Evolutionary conservation across 2,329 filamentous ascomycete species (phyloP), one percentile per base, ranked within the genome.

Genomic region (Plenodomus tracheiphilus): DNA sequence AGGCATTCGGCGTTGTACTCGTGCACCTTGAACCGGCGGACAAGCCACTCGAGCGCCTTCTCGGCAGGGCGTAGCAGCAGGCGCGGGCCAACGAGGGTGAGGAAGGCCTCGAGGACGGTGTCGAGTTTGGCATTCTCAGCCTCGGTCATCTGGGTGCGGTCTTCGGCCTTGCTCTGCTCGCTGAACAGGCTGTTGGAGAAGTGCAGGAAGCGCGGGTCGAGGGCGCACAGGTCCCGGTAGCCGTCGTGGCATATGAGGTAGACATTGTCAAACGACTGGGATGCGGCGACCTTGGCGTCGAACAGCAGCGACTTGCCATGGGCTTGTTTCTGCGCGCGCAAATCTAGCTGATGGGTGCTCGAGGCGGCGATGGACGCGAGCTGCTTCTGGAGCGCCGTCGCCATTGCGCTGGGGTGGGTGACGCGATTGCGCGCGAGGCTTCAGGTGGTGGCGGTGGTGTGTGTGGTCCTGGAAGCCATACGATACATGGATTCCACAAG

Each of bases 251-350:
- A 97, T 70, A 96, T 84, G 47, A 88, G 84, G 71, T 89, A 97
- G 49, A 99, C 82, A 4, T 87, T 89, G 68, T 96, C 89, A 72
- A 93, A 96, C 65, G 87, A 94, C 77, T 99, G 94, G 15, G 85
- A 86, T 5, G 88, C 87, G 42, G 94, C 94, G 61, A 93, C 81
- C 68, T 86, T 85, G 51, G 89, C 83, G 63, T 96, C 92, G 77
- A 96, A 99, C 51, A 99, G 89, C 53, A 99, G 78, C 44, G 94
- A 99, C 74, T 97, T 93, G 58, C 90, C 90, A 76, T 99, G 94
- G 55, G 90, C 85, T 53, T 88, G 85, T 74, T 91, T 93, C 77
- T 97, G 91, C 65, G 92, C 90, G 76, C 95, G 96, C 63, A 96
- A 82, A 71, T 97, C 90, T 66, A 97, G 84, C 61, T 93, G 88